phyloP scores from a whole-genome alignment of 2,329 filamentous ascomycete genomes.

The Aspergillus ochraceus region DNA sequence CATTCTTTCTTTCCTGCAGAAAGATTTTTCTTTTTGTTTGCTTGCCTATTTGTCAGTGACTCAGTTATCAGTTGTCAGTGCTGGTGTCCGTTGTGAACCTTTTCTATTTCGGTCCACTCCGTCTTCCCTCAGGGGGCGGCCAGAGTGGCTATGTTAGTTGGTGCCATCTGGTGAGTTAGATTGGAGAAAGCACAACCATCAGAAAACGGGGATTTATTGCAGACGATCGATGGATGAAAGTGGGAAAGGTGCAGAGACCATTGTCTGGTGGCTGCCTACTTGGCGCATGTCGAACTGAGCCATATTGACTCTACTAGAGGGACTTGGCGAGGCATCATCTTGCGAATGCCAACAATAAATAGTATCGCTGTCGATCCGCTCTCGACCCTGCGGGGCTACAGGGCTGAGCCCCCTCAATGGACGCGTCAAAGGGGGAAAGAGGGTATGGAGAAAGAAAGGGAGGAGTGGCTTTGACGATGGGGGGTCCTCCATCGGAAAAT shows the following conservation, averaged over 20 bases:
- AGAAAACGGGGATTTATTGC: neutral
- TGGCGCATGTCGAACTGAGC: neutral
- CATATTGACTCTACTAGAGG: constrained; percentile 1
- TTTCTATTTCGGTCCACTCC: neutral
- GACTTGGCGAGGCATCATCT: neutral
- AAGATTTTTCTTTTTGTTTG: neutral
- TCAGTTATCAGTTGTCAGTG: neutral
- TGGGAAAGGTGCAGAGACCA: neutral
- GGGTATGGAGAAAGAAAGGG: neutral
- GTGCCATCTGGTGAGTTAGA: neutral
- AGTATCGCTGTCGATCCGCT: constrained; percentile 2
- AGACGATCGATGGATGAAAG: neutral
- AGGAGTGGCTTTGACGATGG: neutral
- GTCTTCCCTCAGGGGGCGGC: neutral
- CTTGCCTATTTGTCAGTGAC: neutral
- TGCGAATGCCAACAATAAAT: neutral
- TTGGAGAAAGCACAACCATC: neutral
- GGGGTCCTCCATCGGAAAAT: too few relatives aligned
- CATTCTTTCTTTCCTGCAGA: neutral
- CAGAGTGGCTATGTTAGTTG: neutral
- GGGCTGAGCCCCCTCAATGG: constrained; percentile 11
- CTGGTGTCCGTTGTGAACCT: neutral
- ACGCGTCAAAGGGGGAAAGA: constrained; percentile 7
- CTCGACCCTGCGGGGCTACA: constrained; percentile 10
- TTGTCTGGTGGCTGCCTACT: neutral